These are phyloP conservation scores for Clathrospora elynae DNA, from an alignment of 2,329 filamentous ascomycete species.

Conservation along the genomic window DNA sequence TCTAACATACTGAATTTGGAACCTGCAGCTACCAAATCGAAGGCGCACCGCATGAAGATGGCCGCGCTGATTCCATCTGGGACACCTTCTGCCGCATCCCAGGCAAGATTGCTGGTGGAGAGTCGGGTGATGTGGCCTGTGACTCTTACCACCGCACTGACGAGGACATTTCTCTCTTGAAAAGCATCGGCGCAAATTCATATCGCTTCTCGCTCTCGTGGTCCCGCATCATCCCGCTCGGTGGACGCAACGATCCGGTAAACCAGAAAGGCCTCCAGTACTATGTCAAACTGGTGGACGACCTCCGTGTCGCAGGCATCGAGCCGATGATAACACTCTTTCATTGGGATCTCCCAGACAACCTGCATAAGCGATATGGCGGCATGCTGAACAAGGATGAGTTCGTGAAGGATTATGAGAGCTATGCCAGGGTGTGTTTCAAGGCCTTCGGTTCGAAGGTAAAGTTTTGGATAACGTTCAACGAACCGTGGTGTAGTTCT, in stretches of 20 bases:
- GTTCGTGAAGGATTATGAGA: constrained; percentile 79
- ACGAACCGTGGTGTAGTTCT: constrained; percentile 85
- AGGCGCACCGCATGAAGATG: constrained; percentile 74
- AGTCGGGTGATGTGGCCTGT: constrained; percentile 77
- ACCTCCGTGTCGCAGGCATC: constrained; percentile 76
- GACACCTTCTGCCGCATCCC: constrained; percentile 82
- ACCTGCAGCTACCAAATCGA: constrained; percentile 82
- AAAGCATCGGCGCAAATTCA: constrained; percentile 70
- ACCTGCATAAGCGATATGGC: constrained; percentile 77
- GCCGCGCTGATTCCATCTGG: constrained; percentile 84
- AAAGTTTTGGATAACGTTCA: constrained; percentile 89
- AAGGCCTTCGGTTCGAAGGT: constrained; percentile 73
- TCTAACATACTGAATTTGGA: constrained; percentile 28
- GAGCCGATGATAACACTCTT: constrained; percentile 81
- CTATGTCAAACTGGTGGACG: constrained; percentile 79
- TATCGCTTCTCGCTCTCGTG: constrained; percentile 88
- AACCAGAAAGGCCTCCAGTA: constrained; percentile 78
- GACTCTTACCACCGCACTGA: constrained; percentile 82
- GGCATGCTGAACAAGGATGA: constrained; percentile 80
- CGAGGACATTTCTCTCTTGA: constrained; percentile 78
- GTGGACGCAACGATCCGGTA: constrained; percentile 78
- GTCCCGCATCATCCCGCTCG: constrained; percentile 83
- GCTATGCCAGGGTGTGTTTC: constrained; percentile 79
- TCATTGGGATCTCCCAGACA: constrained; percentile 87
- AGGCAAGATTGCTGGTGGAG: constrained; percentile 81